These are phyloP conservation scores for Russula sp. DNA, from an alignment of 768 basidiomycete species.

Conservation along the genomic window DNA sequence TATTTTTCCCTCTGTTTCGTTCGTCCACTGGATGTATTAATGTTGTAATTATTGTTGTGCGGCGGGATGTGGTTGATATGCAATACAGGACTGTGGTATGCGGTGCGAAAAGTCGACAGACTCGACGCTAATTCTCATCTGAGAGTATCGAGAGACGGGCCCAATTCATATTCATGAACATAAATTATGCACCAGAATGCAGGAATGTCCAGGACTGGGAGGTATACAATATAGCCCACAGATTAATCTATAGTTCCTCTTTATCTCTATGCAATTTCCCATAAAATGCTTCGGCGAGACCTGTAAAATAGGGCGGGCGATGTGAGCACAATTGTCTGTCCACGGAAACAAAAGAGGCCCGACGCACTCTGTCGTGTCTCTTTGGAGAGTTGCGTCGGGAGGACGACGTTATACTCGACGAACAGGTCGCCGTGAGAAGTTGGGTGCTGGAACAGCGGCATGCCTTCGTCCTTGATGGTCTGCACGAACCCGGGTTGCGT, in stretches of 20 bases:
- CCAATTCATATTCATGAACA: neutral
- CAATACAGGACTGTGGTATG: slow-evolving; percentile 19
- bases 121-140: neutral
- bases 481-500: slow-evolving; percentile 95
- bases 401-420: slow-evolving; percentile 88
- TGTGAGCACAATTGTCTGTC: neutral
- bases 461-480: slow-evolving; percentile 79
- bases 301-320: neutral
- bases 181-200: neutral
- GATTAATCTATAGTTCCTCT: slow-evolving; percentile 21
- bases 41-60: slow-evolving; percentile 21
- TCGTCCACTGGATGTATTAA: slow-evolving; percentile 23
- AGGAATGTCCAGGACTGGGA: neutral
- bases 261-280: slow-evolving; percentile 19
- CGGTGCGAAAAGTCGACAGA: neutral
- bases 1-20: slow-evolving; percentile 11
- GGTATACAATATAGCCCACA: slow-evolving; percentile 13
- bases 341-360: neutral
- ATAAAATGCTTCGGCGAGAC: slow-evolving; percentile 21
- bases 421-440: slow-evolving; percentile 70
- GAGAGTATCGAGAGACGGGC: too few relatives aligned
- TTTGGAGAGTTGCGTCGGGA: slow-evolving; percentile 66
- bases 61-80: slow-evolving; percentile 14
- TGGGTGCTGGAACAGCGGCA: slow-evolving; percentile 58
- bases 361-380: slow-evolving; percentile 70